Base-by-base conservation (phyloP, 2,329 filamentous ascomycete species). In the Helotiales sp. region DNA sequence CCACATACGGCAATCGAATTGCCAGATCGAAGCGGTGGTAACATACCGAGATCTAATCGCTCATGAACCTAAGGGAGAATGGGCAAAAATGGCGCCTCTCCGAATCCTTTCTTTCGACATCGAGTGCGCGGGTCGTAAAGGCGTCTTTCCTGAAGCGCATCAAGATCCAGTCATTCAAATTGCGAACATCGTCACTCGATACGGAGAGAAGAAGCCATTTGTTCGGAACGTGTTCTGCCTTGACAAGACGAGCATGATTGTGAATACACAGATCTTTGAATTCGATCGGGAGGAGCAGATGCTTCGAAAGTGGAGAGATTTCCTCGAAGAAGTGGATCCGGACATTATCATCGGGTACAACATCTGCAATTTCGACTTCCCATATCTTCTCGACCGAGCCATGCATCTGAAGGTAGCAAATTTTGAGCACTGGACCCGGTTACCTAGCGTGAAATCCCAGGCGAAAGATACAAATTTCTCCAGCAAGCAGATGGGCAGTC, bases 291-390 rank as follows among this genome's bases (percentile, higher is more conserved):
- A 99, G 78, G 88, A 91, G 63, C 89, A 93, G 69, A 96, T 99
- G 94, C 84, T 99, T n/a, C 88, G 90, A 80, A 88, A 89, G 49
- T 99, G 96, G 96, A 90, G 92, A 75, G 86, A 96, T 67, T 99
- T 99, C 71, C 80, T 99, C 15, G 86, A 96, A 73, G 89, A 93
- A 74, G 93, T 96, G 0, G 96, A 99, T 72, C 95, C 96, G 0
- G 96, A 99, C 80, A 92, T 99, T 71, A 97, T 99, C 75, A 99
- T 96, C 63, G 96, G 96, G 54, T 99, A 99, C 89, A 99, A 99
- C 79, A 99, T 97, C 80, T 84, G 92, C 77, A 99, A 99, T 81
- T 99, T 99, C 80, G 96, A 99, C 82, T 98, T 99, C 71, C 95
- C 95, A 0, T 99, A 99, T 77, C 86, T 99, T 0, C 85, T 99